Conservation (phyloP, 2,329 filamentous ascomycete genomes). For the Chaetomium sp. region DNA sequence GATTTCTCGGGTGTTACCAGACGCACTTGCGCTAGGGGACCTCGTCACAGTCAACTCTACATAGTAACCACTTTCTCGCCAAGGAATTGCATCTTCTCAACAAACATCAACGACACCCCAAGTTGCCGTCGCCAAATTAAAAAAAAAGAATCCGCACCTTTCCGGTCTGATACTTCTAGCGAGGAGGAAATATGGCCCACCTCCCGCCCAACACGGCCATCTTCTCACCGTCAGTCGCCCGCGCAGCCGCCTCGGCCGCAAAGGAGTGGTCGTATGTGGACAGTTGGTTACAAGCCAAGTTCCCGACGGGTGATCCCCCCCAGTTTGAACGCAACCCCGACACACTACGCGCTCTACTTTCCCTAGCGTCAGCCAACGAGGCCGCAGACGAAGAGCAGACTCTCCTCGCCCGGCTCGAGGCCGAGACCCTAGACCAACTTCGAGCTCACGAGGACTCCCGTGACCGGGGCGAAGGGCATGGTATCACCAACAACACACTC, state of each 20-base stretch:
- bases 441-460: slow-evolving; percentile 30
- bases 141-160: too few relatives aligned
- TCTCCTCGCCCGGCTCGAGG: slow-evolving; percentile 52
- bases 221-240: slow-evolving; percentile 61
- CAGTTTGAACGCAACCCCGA: slow-evolving; percentile 81
- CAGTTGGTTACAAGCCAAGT: slow-evolving; percentile 70
- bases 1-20: too few relatives aligned
- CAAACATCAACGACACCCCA: too few relatives aligned
- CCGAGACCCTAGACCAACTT: slow-evolving; percentile 51
- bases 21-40: too few relatives aligned
- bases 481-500: slow-evolving; percentile 12
- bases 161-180: too few relatives aligned
- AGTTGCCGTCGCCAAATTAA: too few relatives aligned
- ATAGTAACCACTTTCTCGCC: too few relatives aligned
- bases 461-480: background rate
- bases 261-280: slow-evolving; percentile 91
- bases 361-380: slow-evolving; percentile 71
- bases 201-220: slow-evolving; percentile 44
- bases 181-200: slow-evolving; percentile 31
- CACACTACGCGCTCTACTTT: slow-evolving; percentile 68
- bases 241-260: slow-evolving; percentile 71
- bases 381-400: slow-evolving; percentile 64
- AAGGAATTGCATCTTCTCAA: too few relatives aligned
- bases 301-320: slow-evolving; percentile 56
- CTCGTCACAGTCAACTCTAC: too few relatives aligned